A percentile compares a stretch with the other conserved stretches of the same genome.
Evolutionary conservation across 768 basidiomycete species (phyloP).

Genomic region (Brasilioporus rufonigricans): DNA sequence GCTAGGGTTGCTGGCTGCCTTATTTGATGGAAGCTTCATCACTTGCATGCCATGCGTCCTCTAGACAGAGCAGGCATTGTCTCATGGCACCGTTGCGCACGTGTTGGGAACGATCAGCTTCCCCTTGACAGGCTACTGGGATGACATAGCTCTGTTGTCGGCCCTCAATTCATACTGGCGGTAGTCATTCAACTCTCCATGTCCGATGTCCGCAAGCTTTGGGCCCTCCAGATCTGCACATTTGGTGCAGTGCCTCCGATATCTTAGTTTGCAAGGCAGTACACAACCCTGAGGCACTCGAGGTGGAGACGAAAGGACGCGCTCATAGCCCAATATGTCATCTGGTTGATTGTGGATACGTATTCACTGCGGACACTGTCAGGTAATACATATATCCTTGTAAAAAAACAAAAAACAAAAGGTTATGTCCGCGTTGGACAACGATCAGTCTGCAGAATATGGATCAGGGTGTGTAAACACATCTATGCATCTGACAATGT

Average conservation of each 20-base stretch:
- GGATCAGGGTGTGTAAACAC: background rate
- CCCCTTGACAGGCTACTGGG: background rate
- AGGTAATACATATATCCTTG: background rate
- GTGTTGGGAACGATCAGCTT: background rate
- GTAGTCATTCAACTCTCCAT: background rate
- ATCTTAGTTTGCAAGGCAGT: background rate
- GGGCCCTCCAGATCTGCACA: background rate
- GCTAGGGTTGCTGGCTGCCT: background rate
- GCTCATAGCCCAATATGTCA: background rate
- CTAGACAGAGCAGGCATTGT: background rate
- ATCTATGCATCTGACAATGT: background rate
- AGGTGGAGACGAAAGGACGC: background rate
- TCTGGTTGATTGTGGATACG: background rate
- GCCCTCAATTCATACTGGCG: background rate
- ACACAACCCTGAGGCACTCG: background rate
- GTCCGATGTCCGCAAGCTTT: background rate
- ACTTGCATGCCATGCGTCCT: background rate
- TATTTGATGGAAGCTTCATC: too few species aligned
- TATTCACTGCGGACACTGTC: background rate
- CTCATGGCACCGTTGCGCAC: background rate
- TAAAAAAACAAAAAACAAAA: background rate
- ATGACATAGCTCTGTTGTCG: too few species aligned
- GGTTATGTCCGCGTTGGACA: background rate
- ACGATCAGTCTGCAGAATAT: background rate
- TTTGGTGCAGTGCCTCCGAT: background rate